Evolutionary conservation across 176 grass and related monocot genomes (phyloP), one percentile per base, ranked within the genome.

Genomic region (Zea luxurians): DNA sequence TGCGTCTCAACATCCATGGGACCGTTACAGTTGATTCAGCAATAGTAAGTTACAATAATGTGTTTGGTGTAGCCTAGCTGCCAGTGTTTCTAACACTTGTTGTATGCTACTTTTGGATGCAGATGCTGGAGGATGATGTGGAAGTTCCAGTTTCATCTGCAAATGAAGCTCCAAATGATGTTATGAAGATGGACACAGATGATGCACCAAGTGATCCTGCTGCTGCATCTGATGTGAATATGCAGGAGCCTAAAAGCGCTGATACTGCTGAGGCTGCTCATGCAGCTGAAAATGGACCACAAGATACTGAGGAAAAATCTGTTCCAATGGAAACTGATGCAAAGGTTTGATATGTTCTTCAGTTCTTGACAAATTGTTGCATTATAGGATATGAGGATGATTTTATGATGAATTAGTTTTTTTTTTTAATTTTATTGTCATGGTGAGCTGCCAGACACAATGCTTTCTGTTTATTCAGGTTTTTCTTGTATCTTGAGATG

Each of bases 41-140:
- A 40, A 79, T 10, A 71, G 96, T 98, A 94, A 84, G 40, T 87
- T 66, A 18, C 17, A 20, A 18, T 5, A 52, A 13, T 16, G 16
- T 13, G 49, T 53, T 57, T 57, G 8, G 49, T 57, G 2, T 16
- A 21, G 57, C n/a, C 57, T 27, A 5, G 6, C 2, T 70, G 4
- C 8, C 1, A 60, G 8, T 59, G 18, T n/a, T 70, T 15, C 15
- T 10, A 10, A 37, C 13, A 3, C 4, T 54, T 63, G 37, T 4
- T 37, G 0, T 85, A 36, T 68, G 13, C 10, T 58, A 64, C 3
- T 82, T 84, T 38, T 64, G 34, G 20, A 10, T 66, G 43, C 61
- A 98, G 96, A 93, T 98, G 85, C 68, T 98, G 71, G 96, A 98
- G 84, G 95, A 95, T 71, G 89, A 88, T 46, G 66, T 92, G 71